phyloP scores from a whole-genome alignment of 495 filamentous ascomycete genomes.

The Penicillium robsamsonii region DNA sequence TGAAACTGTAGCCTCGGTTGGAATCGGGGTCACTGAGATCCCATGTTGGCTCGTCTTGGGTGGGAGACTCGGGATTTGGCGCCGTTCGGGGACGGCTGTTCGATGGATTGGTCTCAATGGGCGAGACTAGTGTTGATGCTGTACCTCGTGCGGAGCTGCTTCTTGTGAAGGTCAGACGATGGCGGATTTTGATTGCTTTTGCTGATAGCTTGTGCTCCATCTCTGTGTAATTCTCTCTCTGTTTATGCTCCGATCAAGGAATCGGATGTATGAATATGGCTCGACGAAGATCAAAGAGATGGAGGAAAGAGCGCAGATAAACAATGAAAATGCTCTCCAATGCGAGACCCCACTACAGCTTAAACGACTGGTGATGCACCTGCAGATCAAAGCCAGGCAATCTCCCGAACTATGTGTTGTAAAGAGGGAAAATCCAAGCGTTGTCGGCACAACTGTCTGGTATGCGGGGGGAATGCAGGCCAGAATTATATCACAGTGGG shows the following conservation, averaged over 20 bases:
- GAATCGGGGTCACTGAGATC: constrained; percentile 9
- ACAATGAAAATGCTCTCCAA: background rate
- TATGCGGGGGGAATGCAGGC: constrained; percentile 7
- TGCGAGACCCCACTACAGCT: background rate
- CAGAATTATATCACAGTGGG: background rate
- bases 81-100: constrained; percentile 25
- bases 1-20: constrained; percentile 22
- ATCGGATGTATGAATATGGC: background rate
- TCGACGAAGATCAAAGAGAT: background rate
- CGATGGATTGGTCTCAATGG: constrained; percentile 4
- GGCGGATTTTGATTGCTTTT: constrained; percentile 27
- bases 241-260: constrained; percentile 4
- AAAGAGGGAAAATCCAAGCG: background rate
- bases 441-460: constrained; percentile 12
- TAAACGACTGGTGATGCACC: background rate
- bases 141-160: constrained; percentile 10
- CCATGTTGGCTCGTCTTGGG: constrained; percentile 5
- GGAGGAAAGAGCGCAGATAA: background rate
- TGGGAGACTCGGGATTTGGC: constrained; percentile 19
- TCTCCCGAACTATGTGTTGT: constrained; percentile 10
- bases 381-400: background rate
- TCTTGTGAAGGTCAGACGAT: constrained; percentile 23
- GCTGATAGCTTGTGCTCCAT: constrained; percentile 31
- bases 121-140: constrained; percentile 14
- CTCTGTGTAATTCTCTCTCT: background rate